Base-by-base conservation (phyloP, 2,329 filamentous ascomycete species). In the Mariannaea elegans region DNA sequence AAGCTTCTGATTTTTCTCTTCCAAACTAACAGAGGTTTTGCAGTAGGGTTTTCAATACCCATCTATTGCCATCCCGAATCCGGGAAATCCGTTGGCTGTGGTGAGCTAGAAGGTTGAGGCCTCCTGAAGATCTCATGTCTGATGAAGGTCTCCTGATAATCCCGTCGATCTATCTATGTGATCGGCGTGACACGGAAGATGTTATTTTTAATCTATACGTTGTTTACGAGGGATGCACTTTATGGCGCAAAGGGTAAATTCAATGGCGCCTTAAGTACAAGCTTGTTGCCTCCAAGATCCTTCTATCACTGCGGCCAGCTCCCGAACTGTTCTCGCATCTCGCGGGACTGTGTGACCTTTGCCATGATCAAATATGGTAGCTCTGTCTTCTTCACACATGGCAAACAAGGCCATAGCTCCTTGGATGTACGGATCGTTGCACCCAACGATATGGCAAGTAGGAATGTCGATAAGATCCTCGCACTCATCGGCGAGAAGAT, bases 261-360 rank as follows among this genome's bases (percentile, higher is more conserved):
- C 5, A 12, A 16, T 27, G 24, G 13, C 32, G 4, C 21, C 36
- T 50, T 16, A 56, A 27, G 16, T 45, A 45, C 54, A 56, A 6
- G 23, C 46, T 21, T 45, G 19, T 27, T 50, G n/a, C 16, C 41
- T 49, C 38, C 36, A 56, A 12, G 45, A 41, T 14, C 38, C 39
- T 21, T 61, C 58, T 16, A 64, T 59, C 24, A 60, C 55, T 5
- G 42, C 45, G 1, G 50, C 77, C 13, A 84, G 71, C 63, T 84
- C 81, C 62, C 77, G 76, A 53, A 84, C 77, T 0, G 81, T 81
- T 13, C 75, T 76, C 53, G 76, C 77, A 55, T 85, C 83, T 61
- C 85, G 76, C 0, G 87, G 87, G 4, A 89, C 75, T 0, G 84
- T 88, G 68, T 90, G 87, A 0, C 87, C 87, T 66, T 88, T 88